Conservation (phyloP, 139 green algal genomes). For the Diplosphaera chodatii region DNA sequence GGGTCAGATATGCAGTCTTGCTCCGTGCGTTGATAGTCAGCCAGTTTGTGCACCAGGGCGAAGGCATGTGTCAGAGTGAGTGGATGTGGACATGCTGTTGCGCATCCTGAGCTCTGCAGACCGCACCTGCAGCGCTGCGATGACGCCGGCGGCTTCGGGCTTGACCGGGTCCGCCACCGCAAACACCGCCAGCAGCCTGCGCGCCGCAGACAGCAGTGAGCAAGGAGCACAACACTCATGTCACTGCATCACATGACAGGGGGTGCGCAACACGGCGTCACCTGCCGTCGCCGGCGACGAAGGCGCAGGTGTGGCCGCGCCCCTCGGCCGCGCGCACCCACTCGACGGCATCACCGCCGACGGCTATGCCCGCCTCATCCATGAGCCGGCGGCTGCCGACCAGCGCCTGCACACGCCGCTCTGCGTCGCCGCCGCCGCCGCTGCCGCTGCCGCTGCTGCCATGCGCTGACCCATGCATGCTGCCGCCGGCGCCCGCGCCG, state of each 20-base stretch:
- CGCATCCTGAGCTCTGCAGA: too few relatives aligned
- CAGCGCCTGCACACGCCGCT: conserved; percentile 23
- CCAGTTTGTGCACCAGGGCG: too few relatives aligned
- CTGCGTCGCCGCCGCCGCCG: neutral
- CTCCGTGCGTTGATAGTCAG: too few relatives aligned
- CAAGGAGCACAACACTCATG: too few relatives aligned
- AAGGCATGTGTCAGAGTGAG: too few relatives aligned
- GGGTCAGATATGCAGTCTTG: too few relatives aligned
- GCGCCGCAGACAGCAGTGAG: too few relatives aligned
- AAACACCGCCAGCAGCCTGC: conserved; percentile 48
- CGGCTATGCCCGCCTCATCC: conserved; percentile 38
- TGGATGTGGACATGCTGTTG: too few relatives aligned
- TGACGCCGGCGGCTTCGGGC: conserved; percentile 79
- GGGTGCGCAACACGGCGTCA: neutral
- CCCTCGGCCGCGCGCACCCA: conserved; percentile 47
- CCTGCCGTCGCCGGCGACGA: neutral
- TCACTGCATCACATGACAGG: too few relatives aligned
- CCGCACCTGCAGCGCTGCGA: conserved; percentile 33
- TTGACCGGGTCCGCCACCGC: conserved; percentile 84
- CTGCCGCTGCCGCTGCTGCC: neutral
- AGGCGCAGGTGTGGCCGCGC: neutral
- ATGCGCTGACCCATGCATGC: neutral
- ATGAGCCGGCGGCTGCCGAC: conserved; percentile 76
- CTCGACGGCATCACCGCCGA: conserved; percentile 34
- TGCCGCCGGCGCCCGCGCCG: conserved; percentile 11